Conservation (phyloP, 2,329 filamentous ascomycete genomes). For the Teratosphaeria viscida region DNA sequence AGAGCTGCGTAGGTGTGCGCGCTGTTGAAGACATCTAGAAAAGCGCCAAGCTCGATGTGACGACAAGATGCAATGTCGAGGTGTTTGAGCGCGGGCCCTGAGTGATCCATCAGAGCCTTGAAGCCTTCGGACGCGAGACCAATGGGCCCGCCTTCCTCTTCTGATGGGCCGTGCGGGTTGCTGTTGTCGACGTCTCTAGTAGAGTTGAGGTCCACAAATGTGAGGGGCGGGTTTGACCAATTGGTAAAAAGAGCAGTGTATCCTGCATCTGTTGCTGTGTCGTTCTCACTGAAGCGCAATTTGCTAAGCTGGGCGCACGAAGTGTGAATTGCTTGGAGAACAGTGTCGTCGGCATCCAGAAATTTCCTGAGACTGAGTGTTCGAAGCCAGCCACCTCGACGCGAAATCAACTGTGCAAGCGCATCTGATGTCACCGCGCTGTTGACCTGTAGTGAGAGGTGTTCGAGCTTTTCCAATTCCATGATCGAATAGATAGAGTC, state of each 20-base stretch:
- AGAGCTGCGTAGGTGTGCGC: slow-evolving; percentile 58
- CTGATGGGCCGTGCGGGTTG: slow-evolving; percentile 52
- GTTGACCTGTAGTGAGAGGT: slow-evolving; percentile 63
- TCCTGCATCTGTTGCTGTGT: slow-evolving; percentile 62
- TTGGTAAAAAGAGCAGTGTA: slow-evolving; percentile 62
- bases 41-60: slow-evolving; percentile 62
- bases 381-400: slow-evolving; percentile 54
- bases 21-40: slow-evolving; percentile 61
- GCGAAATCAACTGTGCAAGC: slow-evolving; percentile 51
- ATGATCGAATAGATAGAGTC: slow-evolving; percentile 56
- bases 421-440: slow-evolving; percentile 45
- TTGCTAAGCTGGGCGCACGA: slow-evolving; percentile 61
- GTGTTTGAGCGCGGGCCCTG: slow-evolving; percentile 52
- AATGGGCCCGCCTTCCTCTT: slow-evolving; percentile 33
- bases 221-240: slow-evolving; percentile 65
- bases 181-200: slow-evolving; percentile 67
- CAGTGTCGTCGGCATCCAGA: slow-evolving; percentile 52
- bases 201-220: slow-evolving; percentile 62
- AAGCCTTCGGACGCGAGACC: slow-evolving; percentile 71
- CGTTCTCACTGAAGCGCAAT: slow-evolving; percentile 70
- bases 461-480: slow-evolving; percentile 52
- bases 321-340: slow-evolving; percentile 61
- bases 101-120: slow-evolving; percentile 73
- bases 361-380: slow-evolving; percentile 71
- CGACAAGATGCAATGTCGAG: slow-evolving; percentile 78